These are phyloP conservation scores for Silybum marianum DNA, from an alignment of 129 eudicot species.

Conservation along the genomic window DNA sequence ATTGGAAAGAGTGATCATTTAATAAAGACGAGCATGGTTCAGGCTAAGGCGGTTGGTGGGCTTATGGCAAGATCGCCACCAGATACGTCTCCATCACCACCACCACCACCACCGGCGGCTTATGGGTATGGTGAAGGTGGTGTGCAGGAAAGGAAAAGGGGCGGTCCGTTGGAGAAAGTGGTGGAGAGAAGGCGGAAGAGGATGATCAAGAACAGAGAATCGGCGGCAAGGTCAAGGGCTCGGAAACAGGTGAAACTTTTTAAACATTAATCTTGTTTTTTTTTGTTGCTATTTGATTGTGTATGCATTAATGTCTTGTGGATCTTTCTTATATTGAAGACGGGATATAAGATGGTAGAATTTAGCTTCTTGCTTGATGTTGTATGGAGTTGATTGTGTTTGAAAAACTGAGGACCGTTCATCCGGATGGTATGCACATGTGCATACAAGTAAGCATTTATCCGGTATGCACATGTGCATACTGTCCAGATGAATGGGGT, in stretches of 20 bases:
- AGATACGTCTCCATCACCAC: slow-evolving; percentile 48
- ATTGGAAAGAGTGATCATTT: slow-evolving; percentile 38
- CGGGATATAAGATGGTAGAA: background rate
- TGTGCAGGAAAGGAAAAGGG: slow-evolving; percentile 42
- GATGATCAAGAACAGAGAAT: slow-evolving; percentile 91
- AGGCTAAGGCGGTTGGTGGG: slow-evolving; percentile 23
- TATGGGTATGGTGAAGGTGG: slow-evolving; percentile 42
- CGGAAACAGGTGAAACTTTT: slow-evolving; percentile 73
- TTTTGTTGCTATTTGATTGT: background rate
- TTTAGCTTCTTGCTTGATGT: background rate
- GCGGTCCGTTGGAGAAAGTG: slow-evolving; percentile 58
- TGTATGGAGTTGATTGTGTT: background rate
- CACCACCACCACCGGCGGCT: slow-evolving; percentile 36
- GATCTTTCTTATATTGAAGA: background rate
- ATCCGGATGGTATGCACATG: too few relatives aligned
- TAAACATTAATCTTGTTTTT: background rate
- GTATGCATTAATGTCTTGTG: slow-evolving; percentile 1
- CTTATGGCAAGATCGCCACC: slow-evolving; percentile 45
- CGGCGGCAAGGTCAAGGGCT: slow-evolving; percentile 95
- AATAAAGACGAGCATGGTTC: slow-evolving; percentile 25
- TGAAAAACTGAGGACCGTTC: too few relatives aligned
- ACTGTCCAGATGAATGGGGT: too few relatives aligned
- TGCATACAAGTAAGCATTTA: too few relatives aligned
- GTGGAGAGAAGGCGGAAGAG: slow-evolving; percentile 82
- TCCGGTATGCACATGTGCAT: too few relatives aligned